Percentiles rank a stretch among this genome's conserved stretches.
Conservation (phyloP, 495 filamentous ascomycete genomes). For the Tuber calosporum region DNA sequence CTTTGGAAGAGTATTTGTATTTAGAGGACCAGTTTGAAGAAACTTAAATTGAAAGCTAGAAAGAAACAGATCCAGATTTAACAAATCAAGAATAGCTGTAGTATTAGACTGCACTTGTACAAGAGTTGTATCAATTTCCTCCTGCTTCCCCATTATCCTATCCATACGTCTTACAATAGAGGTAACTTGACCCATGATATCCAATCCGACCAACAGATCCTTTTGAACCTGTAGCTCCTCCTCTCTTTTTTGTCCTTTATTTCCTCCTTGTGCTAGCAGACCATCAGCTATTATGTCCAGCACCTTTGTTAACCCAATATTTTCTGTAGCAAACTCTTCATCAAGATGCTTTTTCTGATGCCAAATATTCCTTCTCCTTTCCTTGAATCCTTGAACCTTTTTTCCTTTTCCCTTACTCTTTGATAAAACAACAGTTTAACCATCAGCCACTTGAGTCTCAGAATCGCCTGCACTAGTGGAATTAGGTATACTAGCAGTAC, state of each 20-base stretch:
- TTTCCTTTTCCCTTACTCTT: background rate
- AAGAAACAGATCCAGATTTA: background rate
- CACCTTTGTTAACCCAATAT: too few relatives aligned
- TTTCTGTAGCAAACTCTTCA: too few relatives aligned
- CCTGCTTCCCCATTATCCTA: background rate
- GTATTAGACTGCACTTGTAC: background rate
- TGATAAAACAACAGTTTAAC: background rate
- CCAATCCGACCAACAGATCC: background rate
- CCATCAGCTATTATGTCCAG: background rate
- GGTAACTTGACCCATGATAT: background rate
- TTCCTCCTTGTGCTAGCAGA: background rate
- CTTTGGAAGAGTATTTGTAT: background rate
- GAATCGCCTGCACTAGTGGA: background rate
- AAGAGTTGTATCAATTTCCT: background rate
- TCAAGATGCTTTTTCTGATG: too few relatives aligned
- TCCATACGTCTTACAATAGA: background rate
- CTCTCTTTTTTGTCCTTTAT: background rate
- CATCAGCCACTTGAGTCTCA: background rate
- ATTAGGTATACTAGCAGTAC: background rate
- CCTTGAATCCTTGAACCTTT: too few relatives aligned
- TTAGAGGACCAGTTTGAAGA: background rate
- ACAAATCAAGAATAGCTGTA: background rate
- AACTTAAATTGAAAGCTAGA: background rate
- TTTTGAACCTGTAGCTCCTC: background rate
- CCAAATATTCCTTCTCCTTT: too few relatives aligned